These are phyloP conservation scores for Phaeosphaeriaceae sp. DNA, from an alignment of 2,329 filamentous ascomycete species.

Conservation along the genomic window DNA sequence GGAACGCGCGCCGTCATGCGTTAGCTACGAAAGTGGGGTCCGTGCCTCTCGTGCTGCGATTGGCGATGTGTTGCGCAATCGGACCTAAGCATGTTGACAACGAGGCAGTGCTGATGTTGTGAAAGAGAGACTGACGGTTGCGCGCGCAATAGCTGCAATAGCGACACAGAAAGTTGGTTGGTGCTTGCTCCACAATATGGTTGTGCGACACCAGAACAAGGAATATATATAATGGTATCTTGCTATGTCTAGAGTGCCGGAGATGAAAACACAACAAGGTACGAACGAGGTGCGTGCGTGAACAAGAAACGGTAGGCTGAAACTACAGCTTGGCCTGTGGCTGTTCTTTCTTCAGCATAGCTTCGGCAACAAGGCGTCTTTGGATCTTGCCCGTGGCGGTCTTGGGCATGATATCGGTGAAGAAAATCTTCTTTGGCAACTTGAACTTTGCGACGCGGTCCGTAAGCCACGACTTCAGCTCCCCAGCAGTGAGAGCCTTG, in stretches of 20 bases:
- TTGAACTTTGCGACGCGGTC: slow-evolving; percentile 83
- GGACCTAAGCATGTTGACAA: slow-evolving; percentile 5
- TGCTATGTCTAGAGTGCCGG: slow-evolving; percentile 2
- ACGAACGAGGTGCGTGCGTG: slow-evolving; percentile 13
- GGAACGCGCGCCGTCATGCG: slow-evolving; percentile 4
- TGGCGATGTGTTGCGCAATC: slow-evolving; percentile 14
- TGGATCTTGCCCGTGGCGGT: slow-evolving; percentile 93
- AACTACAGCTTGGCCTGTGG: slow-evolving; percentile 60
- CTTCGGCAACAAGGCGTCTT: slow-evolving; percentile 82
- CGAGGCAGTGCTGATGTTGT: slow-evolving; percentile 2
- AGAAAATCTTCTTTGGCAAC: slow-evolving; percentile 83
- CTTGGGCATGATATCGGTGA: slow-evolving; percentile 85
- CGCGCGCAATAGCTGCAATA: slow-evolving; percentile 2
- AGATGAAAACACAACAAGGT: slow-evolving; percentile 5
- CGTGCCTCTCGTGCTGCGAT: slow-evolving; percentile 3
- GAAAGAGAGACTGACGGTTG: slow-evolving; percentile 2
- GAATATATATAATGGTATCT: background rate
- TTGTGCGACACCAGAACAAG: slow-evolving; percentile 10
- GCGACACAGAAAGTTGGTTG: slow-evolving; percentile 4
- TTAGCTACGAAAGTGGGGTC: slow-evolving; percentile 4
- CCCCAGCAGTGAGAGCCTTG: slow-evolving; percentile 60
- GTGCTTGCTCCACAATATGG: slow-evolving; percentile 11
- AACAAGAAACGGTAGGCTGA: slow-evolving; percentile 3
- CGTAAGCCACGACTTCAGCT: slow-evolving; percentile 72
- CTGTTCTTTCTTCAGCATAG: slow-evolving; percentile 75